Base-by-base conservation (phyloP, 2,329 filamentous ascomycete genomes). In the Fusarium sp. region DNA sequence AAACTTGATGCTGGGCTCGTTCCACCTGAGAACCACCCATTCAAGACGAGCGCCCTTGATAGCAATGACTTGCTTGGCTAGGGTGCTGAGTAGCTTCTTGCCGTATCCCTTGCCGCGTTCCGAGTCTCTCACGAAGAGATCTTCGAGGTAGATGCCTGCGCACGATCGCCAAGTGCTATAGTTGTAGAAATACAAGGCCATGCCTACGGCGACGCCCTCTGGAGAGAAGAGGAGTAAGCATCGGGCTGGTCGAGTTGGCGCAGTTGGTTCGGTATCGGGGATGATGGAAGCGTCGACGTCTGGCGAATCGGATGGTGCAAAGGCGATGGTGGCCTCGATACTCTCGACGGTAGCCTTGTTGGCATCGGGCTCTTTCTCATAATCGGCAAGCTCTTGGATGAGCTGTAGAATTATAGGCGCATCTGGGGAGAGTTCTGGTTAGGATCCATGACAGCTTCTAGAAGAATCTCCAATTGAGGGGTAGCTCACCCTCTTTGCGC, bases 141-240 rank as follows among this genome's bases (percentile, higher is more conserved):
- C 96, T 82, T 98, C 96, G 40, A 98, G 91, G 82, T 97, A 98
- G 79, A 99, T 93, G 4, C 96, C 96, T 0, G 95, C 91, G 54
- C 89, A 90, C n/a, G 93, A 90, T 10, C 93, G 90, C 96, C 96
- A 98, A 1, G 96, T 98, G 79, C 92, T 94, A 84, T 98, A 98
- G 84, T 96, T 98, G 87, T 96, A 95, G 83, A 97, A 98, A 85
- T 95, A 98, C 45, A 98, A 84, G 1, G 95, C 95, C 89, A 98
- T 94, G 57, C 93, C 94, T 0, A 90, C 93, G 1, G 82, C 82
- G 42, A 84, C 80, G 13, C 85, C 82, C 7, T 84, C 82, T 13
- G 86, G 83, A 24, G 87, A 83, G 75, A 87, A 87, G 64, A 96
- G 84, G 11, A 97, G 84, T 37, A 97, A 87, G 59, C 94, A 96